Percentiles rank a stretch among this genome's conserved stretches.
phyloP scores from a whole-genome alignment of 108 stramenopile species.

The Fragilariopsis cylindrus region DNA sequence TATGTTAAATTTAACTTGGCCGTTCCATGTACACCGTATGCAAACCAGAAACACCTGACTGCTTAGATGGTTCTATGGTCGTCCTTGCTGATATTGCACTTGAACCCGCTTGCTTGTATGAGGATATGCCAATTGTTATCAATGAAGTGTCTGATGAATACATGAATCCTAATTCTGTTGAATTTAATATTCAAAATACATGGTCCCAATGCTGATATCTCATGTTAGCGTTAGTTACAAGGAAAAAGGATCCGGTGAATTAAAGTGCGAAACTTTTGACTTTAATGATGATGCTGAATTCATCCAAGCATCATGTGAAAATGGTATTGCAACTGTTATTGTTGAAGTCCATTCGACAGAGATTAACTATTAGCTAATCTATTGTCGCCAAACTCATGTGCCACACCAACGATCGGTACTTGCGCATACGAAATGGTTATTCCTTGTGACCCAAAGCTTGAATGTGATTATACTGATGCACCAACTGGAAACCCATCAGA shows the following conservation, averaged over 20 bases:
- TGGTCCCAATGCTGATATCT: neutral
- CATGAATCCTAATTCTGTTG: neutral
- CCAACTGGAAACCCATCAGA: neutral
- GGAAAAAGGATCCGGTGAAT: neutral
- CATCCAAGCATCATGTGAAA: neutral
- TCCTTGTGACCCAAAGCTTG: conserved; percentile 6
- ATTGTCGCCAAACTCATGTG: neutral
- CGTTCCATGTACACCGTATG: conserved; percentile 10
- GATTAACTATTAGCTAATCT: neutral
- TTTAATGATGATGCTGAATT: neutral
- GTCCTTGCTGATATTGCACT: conserved; percentile 1
- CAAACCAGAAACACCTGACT: neutral
- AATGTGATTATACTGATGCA: neutral
- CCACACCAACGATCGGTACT: neutral
- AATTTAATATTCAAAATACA: neutral
- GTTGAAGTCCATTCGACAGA: neutral
- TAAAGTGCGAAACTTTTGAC: neutral
- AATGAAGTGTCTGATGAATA: neutral
- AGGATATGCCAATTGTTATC: neutral
- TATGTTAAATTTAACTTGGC: neutral
- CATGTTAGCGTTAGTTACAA: neutral
- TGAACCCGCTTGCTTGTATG: neutral
- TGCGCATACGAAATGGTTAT: conserved; percentile 10
- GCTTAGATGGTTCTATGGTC: conserved; percentile 6
- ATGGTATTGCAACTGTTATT: neutral